Evolutionary conservation across 176 grass and related monocot genomes (phyloP), one percentile per base, ranked within the genome.

Genomic region (Secale cereale): DNA sequence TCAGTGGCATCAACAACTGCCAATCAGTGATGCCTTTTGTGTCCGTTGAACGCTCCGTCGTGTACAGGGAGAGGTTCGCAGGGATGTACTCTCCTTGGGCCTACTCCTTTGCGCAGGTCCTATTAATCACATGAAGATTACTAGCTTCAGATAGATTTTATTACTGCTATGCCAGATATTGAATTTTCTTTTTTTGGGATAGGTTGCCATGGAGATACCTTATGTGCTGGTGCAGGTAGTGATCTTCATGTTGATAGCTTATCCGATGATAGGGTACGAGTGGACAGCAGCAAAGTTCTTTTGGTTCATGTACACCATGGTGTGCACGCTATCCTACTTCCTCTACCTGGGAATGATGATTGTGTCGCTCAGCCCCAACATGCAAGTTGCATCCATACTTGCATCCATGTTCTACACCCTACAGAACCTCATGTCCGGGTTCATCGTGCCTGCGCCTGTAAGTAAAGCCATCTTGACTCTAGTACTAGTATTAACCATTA

Each of bases 41-140:
- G 39, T 69, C 90, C 30, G 35, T 85, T 30, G 94, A 97, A 68
- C 82, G 92, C 6, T 77, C 83, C 4, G 92, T 97, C 13, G 45
- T 97, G 33, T 97, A 90, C 19, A 87, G 92, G 59, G 94, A 97
- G 64, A 97, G 87, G 13, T 97, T 94, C 85, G 89, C 94, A n/a
- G 94, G 91, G 85, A 97, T 94, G 94, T 97, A 97, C 79, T 94
- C 94, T 45, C 83, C 86, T 36, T 97, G 94, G 94, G 92, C 90
- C 33, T 97, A 97, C 61, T 92, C 89, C 4, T 88, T 94, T 64
- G 92, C 92, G 46, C 92, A 94, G 90, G 85, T 93, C 31, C 65
- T 48, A 37, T 8, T 13, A 63, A 79, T 43, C 36, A 64, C 25
- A 64, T 79, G 33, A 10, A 40, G 19, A 76, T 35, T 78, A 52